These are phyloP conservation scores for Solanum pennellii DNA, from an alignment of 257 asterid species.

Conservation along the genomic window DNA sequence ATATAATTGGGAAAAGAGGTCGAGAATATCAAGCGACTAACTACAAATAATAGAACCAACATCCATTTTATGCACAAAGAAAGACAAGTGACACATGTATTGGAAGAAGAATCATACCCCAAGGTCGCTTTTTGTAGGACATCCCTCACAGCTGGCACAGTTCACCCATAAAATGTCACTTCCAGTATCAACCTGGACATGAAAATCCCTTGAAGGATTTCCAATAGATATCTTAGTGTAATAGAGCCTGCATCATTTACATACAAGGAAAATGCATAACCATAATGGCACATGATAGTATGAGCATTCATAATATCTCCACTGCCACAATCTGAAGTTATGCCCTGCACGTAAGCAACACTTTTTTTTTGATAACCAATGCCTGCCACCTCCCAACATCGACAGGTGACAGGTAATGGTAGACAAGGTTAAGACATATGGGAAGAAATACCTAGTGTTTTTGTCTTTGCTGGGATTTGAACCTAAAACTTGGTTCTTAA, in stretches of 20 bases:
- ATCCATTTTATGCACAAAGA: background rate
- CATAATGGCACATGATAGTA: background rate
- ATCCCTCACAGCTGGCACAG: conserved; percentile 34
- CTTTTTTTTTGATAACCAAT: background rate
- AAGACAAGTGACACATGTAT: background rate
- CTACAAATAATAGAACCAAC: background rate
- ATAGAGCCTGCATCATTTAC: conserved; percentile 33
- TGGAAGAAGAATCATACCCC: conserved; percentile 18
- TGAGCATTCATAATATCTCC: background rate
- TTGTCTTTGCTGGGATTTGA: background rate
- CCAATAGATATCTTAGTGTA: conserved; percentile 49
- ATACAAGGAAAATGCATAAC: background rate
- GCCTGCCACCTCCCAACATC: background rate
- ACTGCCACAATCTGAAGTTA: background rate
- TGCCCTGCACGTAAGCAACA: background rate
- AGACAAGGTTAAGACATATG: background rate
- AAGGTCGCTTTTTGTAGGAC: conserved; percentile 48
- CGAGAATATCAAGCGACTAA: background rate
- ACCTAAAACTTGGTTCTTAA: background rate
- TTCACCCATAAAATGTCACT: conserved; percentile 62
- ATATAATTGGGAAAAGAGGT: background rate
- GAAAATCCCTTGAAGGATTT: conserved; percentile 43
- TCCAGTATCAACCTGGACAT: conserved; percentile 65
- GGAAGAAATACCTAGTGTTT: background rate
- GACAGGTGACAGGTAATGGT: background rate